phyloP scores from a whole-genome alignment of 2,329 filamentous ascomycete species.

The Fusarium piperis region DNA sequence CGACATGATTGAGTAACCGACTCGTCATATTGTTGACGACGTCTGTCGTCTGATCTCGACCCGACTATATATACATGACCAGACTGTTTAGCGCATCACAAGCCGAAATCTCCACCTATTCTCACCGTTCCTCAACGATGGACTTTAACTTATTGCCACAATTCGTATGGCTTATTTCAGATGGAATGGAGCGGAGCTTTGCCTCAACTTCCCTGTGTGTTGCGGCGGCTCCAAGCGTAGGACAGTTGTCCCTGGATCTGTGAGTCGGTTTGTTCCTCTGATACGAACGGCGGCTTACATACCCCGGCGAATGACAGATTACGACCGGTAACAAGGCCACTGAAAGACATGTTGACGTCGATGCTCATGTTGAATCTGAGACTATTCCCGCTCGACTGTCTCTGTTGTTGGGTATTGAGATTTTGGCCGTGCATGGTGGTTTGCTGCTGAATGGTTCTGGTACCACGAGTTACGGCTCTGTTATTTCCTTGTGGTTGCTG shows the following conservation, averaged over 20 bases:
- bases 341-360: constrained; percentile 38
- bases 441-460: constrained; percentile 31
- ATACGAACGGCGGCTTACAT: constrained; percentile 1
- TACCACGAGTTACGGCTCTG: constrained; percentile 26
- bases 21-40: constrained; percentile 14
- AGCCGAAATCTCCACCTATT: constrained; percentile 29
- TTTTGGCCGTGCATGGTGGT: constrained; percentile 33
- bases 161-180: background rate
- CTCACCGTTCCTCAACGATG: constrained; percentile 10
- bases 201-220: constrained; percentile 14
- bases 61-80: constrained; percentile 39
- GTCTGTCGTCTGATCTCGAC: constrained; percentile 17
- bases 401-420: constrained; percentile 5
- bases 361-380: constrained; percentile 42
- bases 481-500: constrained; percentile 16
- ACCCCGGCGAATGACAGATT: constrained; percentile 40
- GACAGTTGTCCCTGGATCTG: constrained; percentile 34
- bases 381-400: constrained; percentile 25
- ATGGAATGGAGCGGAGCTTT: background rate
- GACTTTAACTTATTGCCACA: background rate
- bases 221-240: constrained; percentile 38
- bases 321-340: constrained; percentile 38
- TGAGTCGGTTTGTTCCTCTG: constrained; percentile 5
- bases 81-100: constrained; percentile 36
- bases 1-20: constrained; percentile 73